Evolutionary conservation across 169 alveolate genomes (phyloP).

Genomic region (Plasmodium berghei): DNA sequence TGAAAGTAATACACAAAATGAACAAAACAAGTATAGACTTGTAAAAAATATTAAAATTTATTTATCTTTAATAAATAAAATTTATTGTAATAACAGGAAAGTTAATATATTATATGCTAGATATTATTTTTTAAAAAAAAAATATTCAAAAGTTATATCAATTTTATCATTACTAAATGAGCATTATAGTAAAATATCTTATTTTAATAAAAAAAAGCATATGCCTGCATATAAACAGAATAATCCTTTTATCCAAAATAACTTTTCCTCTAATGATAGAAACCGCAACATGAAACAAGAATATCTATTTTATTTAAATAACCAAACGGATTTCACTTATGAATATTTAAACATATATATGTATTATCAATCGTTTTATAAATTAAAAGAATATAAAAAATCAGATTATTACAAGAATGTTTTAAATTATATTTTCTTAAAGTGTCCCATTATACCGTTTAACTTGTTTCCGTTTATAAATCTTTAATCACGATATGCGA

Average conservation of each 20-base stretch:
- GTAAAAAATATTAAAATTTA: slow-evolving; percentile 65
- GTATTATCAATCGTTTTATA: slow-evolving; percentile 46
- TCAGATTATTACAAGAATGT: slow-evolving; percentile 51
- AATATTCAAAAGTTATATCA: slow-evolving; percentile 49
- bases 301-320: slow-evolving; percentile 37
- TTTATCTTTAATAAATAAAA: slow-evolving; percentile 52
- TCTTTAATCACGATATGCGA: slow-evolving; percentile 8
- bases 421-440: slow-evolving; percentile 47
- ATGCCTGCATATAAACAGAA: background rate
- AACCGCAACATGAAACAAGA: background rate
- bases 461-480: slow-evolving; percentile 56
- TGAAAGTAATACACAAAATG: slow-evolving; percentile 17
- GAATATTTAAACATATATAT: slow-evolving; percentile 73
- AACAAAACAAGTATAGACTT: slow-evolving; percentile 49
- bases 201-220: slow-evolving; percentile 9
- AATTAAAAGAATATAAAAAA: slow-evolving; percentile 42
- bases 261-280: background rate
- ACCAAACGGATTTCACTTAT: slow-evolving; percentile 62
- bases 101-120: slow-evolving; percentile 70
- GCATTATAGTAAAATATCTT: slow-evolving; percentile 38
- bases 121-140: slow-evolving; percentile 64
- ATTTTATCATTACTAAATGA: slow-evolving; percentile 55
- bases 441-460: slow-evolving; percentile 61
- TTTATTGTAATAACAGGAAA: slow-evolving; percentile 57
- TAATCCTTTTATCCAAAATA: background rate